Conservation (phyloP, 441 rosid species). For the Gossypium lobatum region DNA sequence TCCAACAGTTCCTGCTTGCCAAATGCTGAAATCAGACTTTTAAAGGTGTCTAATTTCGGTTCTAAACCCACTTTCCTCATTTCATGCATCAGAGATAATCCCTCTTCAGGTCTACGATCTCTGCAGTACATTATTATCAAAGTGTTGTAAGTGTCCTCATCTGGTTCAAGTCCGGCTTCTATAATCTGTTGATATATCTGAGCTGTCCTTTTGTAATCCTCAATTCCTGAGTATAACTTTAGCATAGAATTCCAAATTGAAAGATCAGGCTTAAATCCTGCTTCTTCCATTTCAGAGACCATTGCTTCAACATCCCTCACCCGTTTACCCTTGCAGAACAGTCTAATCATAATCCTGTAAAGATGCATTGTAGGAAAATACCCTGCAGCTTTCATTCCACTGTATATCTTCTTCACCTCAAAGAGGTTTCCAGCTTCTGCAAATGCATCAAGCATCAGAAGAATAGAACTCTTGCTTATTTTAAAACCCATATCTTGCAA, state of each 20-base stretch:
- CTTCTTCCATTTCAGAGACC: conserved; percentile 89
- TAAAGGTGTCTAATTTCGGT: conserved; percentile 79
- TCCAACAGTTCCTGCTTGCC: conserved; percentile 63
- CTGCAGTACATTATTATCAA: conserved; percentile 84
- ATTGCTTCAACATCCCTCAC: conserved; percentile 85
- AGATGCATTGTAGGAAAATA: conserved; percentile 93
- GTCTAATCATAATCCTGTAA: conserved; percentile 68
- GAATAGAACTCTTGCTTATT: conserved; percentile 87
- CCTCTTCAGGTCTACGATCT: conserved; percentile 85
- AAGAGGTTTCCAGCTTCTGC: conserved; percentile 67
- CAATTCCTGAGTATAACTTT: conserved; percentile 64
- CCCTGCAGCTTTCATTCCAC: conserved; percentile 95
- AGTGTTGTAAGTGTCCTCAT: conserved; percentile 80
- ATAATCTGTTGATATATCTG: conserved; percentile 68
- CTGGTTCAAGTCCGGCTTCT: conserved; percentile 67
- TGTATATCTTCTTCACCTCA: conserved; percentile 89
- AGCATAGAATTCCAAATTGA: conserved; percentile 87
- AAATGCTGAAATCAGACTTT: conserved; percentile 85
- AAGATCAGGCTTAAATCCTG: conserved; percentile 78
- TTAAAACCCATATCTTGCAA: conserved; percentile 94
- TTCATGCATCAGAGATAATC: conserved; percentile 63
- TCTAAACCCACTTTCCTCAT: conserved; percentile 69
- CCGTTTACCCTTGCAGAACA: conserved; percentile 72
- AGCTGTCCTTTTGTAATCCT: conserved; percentile 68
- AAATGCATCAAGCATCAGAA: conserved; percentile 88